Evolutionary conservation across 345 rosid genomes (phyloP).

Genomic region (Euphorbia lathyris): DNA sequence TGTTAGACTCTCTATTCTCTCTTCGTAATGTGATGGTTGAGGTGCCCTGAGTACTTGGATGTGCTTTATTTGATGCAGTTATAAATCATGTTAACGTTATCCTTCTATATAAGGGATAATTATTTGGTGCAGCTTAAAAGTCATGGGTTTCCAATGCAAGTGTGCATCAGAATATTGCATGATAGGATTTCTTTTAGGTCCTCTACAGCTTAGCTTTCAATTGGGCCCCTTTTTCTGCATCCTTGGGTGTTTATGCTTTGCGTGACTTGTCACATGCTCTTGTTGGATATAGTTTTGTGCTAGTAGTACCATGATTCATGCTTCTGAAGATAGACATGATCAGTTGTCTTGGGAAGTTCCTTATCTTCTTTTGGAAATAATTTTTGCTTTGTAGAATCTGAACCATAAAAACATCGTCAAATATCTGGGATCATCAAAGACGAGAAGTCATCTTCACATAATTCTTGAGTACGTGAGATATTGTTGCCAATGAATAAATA

Average conservation of each 20-base stretch:
- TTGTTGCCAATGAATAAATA: conserved; percentile 6
- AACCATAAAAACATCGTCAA: conserved; percentile 98
- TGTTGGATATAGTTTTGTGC: neutral
- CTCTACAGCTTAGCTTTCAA: neutral
- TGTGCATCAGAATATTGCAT: neutral
- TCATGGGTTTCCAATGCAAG: neutral
- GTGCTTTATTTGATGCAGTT: neutral
- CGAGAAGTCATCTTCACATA: conserved; percentile 92
- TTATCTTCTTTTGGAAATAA: conserved; percentile 9
- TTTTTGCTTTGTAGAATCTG: conserved; percentile 61
- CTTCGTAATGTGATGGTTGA: neutral
- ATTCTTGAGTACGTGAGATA: conserved; percentile 78
- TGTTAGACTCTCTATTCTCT: neutral
- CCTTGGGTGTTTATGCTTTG: neutral
- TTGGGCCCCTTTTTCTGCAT: neutral
- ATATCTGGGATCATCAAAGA: conserved; percentile 94
- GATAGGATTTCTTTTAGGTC: neutral
- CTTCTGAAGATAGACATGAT: neutral
- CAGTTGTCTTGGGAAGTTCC: conserved; percentile 1
- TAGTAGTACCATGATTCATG: neutral
- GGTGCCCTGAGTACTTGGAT: neutral
- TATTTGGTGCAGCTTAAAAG: neutral
- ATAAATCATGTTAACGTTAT: neutral
- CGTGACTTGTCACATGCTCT: neutral
- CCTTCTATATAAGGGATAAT: neutral